Evolutionary conservation across 352 stramenopile species (phyloP).

Genomic region (Phytophthora pluvialis): DNA sequence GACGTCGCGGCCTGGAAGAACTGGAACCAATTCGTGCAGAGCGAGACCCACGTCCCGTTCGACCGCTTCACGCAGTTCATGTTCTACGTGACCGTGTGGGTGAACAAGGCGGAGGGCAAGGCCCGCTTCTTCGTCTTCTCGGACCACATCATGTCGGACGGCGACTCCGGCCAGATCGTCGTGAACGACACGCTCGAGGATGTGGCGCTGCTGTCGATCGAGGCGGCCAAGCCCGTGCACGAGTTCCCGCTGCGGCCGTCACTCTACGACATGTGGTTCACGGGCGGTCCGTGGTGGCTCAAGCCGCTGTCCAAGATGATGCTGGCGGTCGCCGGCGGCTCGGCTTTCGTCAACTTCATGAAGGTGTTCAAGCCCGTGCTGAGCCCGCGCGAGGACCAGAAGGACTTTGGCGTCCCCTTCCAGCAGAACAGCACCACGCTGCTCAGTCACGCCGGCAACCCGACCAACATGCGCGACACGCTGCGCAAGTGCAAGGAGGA

Average conservation of each 20-base stretch:
- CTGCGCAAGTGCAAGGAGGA: conserved; percentile 52
- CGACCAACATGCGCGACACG: conserved; percentile 48
- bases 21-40: conserved; percentile 47
- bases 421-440: conserved; percentile 52
- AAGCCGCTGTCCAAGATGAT: conserved; percentile 39
- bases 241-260: conserved; percentile 48
- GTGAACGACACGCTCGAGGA: conserved; percentile 54
- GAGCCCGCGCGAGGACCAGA: conserved; percentile 46
- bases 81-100: conserved; percentile 56
- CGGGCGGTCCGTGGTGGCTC: conserved; percentile 47
- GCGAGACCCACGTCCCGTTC: conserved; percentile 37
- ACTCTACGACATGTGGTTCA: conserved; percentile 52
- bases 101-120: conserved; percentile 33
- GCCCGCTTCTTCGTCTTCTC: conserved; percentile 58
- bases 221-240: conserved; percentile 23
- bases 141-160: conserved; percentile 70
- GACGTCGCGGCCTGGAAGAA: conserved; percentile 31
- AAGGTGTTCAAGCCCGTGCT: conserved; percentile 58
- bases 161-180: conserved; percentile 50
- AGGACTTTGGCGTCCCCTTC: conserved; percentile 45
- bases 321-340: conserved; percentile 28
- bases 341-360: conserved; percentile 48
- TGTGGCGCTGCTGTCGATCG: conserved; percentile 42
- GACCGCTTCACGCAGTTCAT: conserved; percentile 58
- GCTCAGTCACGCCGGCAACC: conserved; percentile 44